Percentiles rank a stretch among this genome's conserved stretches.
Conservation (phyloP, 495 filamentous ascomycete species). For the Aspergillus nanangensis region DNA sequence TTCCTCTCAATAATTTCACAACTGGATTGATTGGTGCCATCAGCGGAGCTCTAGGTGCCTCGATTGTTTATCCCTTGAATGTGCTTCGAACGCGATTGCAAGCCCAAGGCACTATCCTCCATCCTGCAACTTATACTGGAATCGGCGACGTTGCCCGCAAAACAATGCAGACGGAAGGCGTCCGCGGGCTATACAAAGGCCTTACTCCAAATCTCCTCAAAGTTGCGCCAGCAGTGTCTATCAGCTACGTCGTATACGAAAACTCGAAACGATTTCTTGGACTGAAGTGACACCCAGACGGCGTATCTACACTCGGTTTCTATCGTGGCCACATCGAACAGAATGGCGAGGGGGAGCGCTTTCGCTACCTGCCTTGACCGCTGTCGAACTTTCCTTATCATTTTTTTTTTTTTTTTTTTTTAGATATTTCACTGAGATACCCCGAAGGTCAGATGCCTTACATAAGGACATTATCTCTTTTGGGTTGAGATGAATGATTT, state of each 20-base stretch:
- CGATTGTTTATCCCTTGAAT: conserved; percentile 91
- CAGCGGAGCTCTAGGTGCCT: conserved; percentile 90
- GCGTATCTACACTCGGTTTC: neutral
- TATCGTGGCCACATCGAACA: too few relatives aligned
- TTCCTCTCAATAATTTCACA: conserved; percentile 66
- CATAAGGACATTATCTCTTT: conserved; percentile 1
- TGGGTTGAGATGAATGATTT: conserved; percentile 8
- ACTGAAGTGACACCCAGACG: conserved; percentile 48
- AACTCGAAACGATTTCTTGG: conserved; percentile 79
- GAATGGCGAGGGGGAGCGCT: neutral
- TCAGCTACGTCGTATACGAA: conserved; percentile 97
- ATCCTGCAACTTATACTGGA: conserved; percentile 85
- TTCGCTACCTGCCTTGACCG: neutral
- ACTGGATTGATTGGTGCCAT: conserved; percentile 83
- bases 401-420: conserved; percentile 12
- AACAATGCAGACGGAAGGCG: conserved; percentile 78
- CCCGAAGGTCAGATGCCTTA: conserved; percentile 15
- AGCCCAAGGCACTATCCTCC: conserved; percentile 86
- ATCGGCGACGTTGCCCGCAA: conserved; percentile 80
- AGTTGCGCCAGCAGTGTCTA: conserved; percentile 93
- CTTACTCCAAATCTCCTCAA: conserved; percentile 95
- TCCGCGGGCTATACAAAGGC: conserved; percentile 88
- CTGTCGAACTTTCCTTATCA: neutral
- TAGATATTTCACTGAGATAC: conserved; percentile 25
- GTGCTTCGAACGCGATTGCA: conserved; percentile 90